Base-by-base conservation (phyloP, 768 basidiomycete genomes). In the Crassisporium funariophilum region DNA sequence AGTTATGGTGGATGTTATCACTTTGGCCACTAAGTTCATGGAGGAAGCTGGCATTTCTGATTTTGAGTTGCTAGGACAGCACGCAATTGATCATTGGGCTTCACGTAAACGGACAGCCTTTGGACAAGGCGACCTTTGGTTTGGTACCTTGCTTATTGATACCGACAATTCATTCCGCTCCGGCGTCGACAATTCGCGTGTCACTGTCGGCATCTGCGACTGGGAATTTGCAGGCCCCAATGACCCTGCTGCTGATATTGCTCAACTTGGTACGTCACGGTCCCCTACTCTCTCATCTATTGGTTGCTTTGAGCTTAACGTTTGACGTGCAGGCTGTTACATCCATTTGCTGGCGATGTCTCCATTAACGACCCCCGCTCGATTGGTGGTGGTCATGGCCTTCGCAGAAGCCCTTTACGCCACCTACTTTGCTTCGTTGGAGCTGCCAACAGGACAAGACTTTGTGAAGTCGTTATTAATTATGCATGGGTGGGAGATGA, bases 141-240 rank as follows among this genome's bases (percentile, higher is more conserved):
- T 48, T 40, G 53, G 45, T 15, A 47, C 44, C 13, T 17, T 55
- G n/a, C 25, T 44, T 4, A 40, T 54, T 17, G 46, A 50, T 5
- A 9, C 27, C 9, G 35, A 41, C 23, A 16, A 16, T 35, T 19
- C 29, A n/a, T 4, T 15, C 23, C 5, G 23, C 10, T 17, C 37
- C 23, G 20, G 20, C 36, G 16, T 23, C n/a, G 19, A 36, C 12
- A 31, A 37, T 2, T n/a, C 12, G 12, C 4, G n/a, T 15, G 1
- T 35, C 13, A 25, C 31, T 33, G 40, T 53, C 27, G 52, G 44
- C 11, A 54, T 54, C 25, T 47, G 49, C 20, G 41, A 47, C 20
- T 50, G 48, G 49, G 49, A 50, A 35, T 50, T 50, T 41, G 49
- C 53, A 41, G 53, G 53, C 7, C 53, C 53, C n/a, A 50, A 50